A percentile compares a stretch with the other conserved stretches of the same genome.
Evolutionary conservation across 768 basidiomycete genomes (phyloP).

Genomic region (Phlebiopsis flavidoalba): DNA sequence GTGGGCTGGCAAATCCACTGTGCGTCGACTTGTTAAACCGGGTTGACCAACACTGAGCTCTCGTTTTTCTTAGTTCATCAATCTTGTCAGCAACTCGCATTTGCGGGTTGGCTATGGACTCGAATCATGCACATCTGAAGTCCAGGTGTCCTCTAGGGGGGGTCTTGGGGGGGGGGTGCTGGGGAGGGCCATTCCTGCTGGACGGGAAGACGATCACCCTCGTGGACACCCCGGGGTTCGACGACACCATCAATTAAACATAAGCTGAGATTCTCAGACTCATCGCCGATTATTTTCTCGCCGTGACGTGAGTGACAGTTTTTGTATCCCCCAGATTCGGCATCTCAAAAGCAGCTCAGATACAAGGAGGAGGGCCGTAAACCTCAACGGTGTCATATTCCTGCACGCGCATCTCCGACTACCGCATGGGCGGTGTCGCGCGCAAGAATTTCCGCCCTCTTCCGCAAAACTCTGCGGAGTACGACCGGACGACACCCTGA

Average conservation of each 20-base stretch:
- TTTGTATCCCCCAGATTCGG: neutral
- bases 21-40: neutral
- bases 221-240: constrained; percentile 21
- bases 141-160: constrained; percentile 10
- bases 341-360: constrained; percentile 2
- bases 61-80: constrained; percentile 17
- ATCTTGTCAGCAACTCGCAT: constrained; percentile 15
- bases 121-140: constrained; percentile 16
- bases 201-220: constrained; percentile 14
- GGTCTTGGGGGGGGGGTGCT: too few relatives aligned
- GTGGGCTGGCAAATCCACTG: constrained; percentile 18
- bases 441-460: constrained; percentile 44
- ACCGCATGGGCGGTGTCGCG: constrained; percentile 16
- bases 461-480: constrained; percentile 50
- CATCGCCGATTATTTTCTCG: constrained; percentile 14
- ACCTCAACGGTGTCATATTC: constrained; percentile 20
- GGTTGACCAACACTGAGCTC: neutral
- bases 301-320: constrained; percentile 7
- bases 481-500: constrained; percentile 40
- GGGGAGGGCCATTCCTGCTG: constrained; percentile 12
- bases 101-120: constrained; percentile 13
- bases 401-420: constrained; percentile 20
- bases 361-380: constrained; percentile 14
- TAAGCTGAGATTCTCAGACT: constrained; percentile 12
- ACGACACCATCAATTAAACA: constrained; percentile 16